Percentiles rank a stretch among this genome's conserved stretches.
phyloP scores from a whole-genome alignment of 225 moss, liverwort and hornwort species.

The Anthoceros angustus region DNA sequence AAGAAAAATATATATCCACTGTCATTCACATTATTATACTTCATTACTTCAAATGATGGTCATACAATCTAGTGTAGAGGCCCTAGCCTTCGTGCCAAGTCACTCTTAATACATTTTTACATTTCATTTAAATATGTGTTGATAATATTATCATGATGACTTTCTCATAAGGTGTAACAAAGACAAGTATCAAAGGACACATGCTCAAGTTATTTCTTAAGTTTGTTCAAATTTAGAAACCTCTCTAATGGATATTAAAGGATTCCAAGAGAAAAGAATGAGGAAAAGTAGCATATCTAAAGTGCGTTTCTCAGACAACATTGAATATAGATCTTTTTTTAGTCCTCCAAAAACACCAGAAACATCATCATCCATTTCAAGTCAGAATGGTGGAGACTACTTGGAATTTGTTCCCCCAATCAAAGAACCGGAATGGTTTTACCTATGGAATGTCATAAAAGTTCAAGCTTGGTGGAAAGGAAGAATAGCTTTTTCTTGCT shows the following conservation, averaged over 20 bases:
- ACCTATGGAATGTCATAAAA: background rate
- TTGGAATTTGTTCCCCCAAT: background rate
- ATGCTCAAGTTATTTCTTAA: background rate
- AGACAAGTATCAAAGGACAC: too few species aligned
- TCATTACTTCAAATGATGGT: too few species aligned
- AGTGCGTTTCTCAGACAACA: background rate
- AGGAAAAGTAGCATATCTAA: background rate
- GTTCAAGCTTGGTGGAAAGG: conserved; percentile 1
- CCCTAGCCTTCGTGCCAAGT: too few species aligned
- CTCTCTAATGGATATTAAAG: background rate
- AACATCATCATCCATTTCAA: background rate
- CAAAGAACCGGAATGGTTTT: background rate
- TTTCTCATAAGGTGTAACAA: too few species aligned
- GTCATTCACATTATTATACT: too few species aligned
- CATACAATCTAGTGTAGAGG: too few species aligned
- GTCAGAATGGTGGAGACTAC: background rate
- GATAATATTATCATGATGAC: too few species aligned
- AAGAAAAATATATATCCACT: too few species aligned
- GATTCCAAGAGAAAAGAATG: background rate
- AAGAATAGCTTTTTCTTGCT: background rate
- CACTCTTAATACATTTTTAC: too few species aligned
- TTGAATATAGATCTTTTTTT: background rate
- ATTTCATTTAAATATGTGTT: too few species aligned
- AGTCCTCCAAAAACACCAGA: conserved; percentile 1
- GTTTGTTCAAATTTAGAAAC: background rate